Evolutionary conservation across 768 basidiomycete species (phyloP), one percentile per base, ranked within the genome.

Genomic region (Kwoniella sp.): DNA sequence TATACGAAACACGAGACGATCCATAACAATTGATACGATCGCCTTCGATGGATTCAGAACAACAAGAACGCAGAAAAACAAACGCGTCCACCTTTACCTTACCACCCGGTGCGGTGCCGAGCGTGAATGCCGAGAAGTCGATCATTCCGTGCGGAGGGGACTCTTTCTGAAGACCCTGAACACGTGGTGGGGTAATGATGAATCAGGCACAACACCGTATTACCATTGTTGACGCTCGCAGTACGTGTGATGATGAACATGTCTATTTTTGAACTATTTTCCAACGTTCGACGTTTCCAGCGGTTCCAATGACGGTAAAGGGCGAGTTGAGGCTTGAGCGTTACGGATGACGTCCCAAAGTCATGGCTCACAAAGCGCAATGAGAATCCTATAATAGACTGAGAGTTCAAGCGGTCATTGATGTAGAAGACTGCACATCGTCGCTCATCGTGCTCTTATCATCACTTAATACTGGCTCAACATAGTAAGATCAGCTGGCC

Each of bases 61-160:
- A 28, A 29, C 4, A 23, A 38, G 4, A 41, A 57, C 22, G 9
- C 38, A 25, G 13, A 22, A 50, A 58, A 58, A 58, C 58, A 58
- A 58, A 58, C 58, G 58, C 58, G 58, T 30, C 29, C n/a, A 26
- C 7, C 26, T 17, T 56, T 9, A n/a, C n/a, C n/a, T n/a, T n/a
- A n/a, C 41, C 41, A 45, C 15, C 17, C 17, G 8, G 15, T 45
- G 11, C 41, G 7, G 41, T 45, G 41, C 41, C 41, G 41, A 8
- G 41, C 41, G 34, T 13, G 34, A 9, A 45, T 45, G 41, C 41
- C 41, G 41, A 45, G 41, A 45, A 17, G 41, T 45, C 41, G 41
- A 45, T 45, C 41, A 45, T 45, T 45, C 41, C 11, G 41, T 9
- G 41, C 41, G 20, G 5, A 3, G 17, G 17, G 8, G 8, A 45